Evolutionary conservation across 1,284 basidiomycete genomes (phyloP).

Genomic region (Somion occarium): DNA sequence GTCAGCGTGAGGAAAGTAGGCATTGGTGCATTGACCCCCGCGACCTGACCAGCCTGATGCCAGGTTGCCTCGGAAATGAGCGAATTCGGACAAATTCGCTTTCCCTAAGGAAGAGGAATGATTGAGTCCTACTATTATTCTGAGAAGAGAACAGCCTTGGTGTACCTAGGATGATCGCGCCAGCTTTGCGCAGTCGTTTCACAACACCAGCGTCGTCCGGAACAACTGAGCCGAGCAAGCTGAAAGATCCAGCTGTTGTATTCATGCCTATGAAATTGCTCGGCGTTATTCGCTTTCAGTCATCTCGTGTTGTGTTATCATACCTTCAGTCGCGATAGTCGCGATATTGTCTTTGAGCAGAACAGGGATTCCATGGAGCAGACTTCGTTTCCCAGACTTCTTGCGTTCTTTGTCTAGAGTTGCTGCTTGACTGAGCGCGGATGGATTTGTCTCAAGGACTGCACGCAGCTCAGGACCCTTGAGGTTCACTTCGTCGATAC

Average conservation of each 20-base stretch:
- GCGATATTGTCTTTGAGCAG: conserved; percentile 59
- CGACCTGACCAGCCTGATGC: conserved; percentile 37
- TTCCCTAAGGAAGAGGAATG: conserved; percentile 13
- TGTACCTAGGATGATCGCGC: conserved; percentile 35
- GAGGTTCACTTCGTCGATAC: conserved; percentile 70
- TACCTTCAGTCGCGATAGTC: conserved; percentile 51
- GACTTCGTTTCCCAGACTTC: conserved; percentile 41
- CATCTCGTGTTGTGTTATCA: not conserved
- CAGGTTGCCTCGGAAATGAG: conserved; percentile 25
- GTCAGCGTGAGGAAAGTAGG: conserved; percentile 43
- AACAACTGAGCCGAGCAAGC: conserved; percentile 35
- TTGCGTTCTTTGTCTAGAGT: conserved; percentile 51
- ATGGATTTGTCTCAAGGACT: conserved; percentile 59
- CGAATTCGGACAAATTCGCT: conserved; percentile 29
- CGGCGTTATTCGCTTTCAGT: not conserved
- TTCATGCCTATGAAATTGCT: conserved; percentile 50
- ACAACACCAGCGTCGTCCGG: conserved; percentile 38
- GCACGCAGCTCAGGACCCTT: conserved; percentile 56
- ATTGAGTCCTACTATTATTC: not conserved
- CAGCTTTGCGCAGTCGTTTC: conserved; percentile 34
- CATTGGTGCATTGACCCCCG: conserved; percentile 35
- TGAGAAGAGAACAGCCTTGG: not conserved
- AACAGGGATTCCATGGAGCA: conserved; percentile 66
- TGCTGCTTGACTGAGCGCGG: conserved; percentile 48
- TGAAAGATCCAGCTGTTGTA: conserved; percentile 39